phyloP scores from a whole-genome alignment of 2,329 filamentous ascomycete species.

The Fusarium pseudoanthophilum region DNA sequence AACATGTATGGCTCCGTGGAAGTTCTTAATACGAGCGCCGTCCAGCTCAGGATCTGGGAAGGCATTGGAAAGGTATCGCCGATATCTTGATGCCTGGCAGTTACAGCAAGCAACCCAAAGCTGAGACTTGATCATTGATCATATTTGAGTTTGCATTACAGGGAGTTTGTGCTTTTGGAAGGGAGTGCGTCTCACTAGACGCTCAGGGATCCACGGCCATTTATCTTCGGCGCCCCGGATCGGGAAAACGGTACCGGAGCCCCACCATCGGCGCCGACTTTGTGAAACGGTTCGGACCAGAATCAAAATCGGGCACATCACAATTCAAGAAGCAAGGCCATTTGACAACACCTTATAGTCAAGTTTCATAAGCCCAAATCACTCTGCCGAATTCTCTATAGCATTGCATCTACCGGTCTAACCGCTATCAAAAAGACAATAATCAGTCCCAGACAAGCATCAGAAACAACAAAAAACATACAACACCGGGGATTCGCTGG shows the following conservation, averaged over 20 bases:
- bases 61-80: background rate
- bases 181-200: background rate
- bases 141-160: background rate
- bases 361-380: background rate
- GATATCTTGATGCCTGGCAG: background rate
- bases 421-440: background rate
- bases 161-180: background rate
- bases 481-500: conserved; percentile 16
- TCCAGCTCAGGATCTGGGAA: background rate
- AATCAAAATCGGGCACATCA: background rate
- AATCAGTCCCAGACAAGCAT: background rate
- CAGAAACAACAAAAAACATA: background rate
- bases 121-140: background rate
- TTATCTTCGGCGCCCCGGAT: background rate
- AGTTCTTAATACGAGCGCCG: background rate
- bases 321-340: background rate
- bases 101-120: background rate
- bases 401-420: background rate
- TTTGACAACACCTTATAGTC: background rate
- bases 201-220: background rate
- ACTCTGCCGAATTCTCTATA: background rate
- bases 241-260: background rate
- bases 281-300: background rate
- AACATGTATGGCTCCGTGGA: background rate
- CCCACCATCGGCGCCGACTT: background rate